Base-by-base conservation (phyloP, 305 asterid genomes). In the Ajuga reptans region DNA sequence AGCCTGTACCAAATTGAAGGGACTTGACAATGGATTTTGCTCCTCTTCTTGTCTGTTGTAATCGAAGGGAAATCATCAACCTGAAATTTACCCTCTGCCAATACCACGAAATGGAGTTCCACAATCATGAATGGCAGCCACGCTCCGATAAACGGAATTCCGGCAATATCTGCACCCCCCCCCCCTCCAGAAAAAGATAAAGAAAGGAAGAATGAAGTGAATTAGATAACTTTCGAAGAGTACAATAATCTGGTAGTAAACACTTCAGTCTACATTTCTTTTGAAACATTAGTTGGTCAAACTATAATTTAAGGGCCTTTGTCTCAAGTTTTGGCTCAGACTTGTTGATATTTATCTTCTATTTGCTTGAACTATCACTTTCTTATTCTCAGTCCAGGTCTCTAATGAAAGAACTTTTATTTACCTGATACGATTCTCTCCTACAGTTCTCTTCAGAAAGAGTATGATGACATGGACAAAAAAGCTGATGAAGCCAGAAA, bases 401-500 rank as follows among this genome's bases (percentile, higher is more conserved):
- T 47, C 66, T 46, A 21, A 67, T 37, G 16, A 16, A 9, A 7
- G 11, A 1, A n/a, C n/a, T n/a, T 56, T 51, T 27, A 53, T 72
- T 58, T 14, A 15, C 61, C 50, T 63, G 56, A 71, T 63, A 46
- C 75, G 63, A 68, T 71, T 79, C 69, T 76, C 51, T 80, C 69
- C 55, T 79, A 64, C 89, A 93, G 99, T 75, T 82, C 89, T 71
- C 85, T 86, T 42, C 80, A 76, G 67, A 78, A 69, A 79, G 99
- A 93, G 84, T 89, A 82, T 75, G 86, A 86, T 63, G 96, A 91
- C 71, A 67, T 91, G 75, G 87, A 83, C 68, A 74, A 78, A 66
- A 93, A 91, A 78, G 88, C 88, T 74, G 89, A 80, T 46, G 96
- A 85, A 73, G 95, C 97, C 58, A 91, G 86, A 79, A 89, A 84